A percentile compares a stretch with the other conserved stretches of the same genome.
These are phyloP conservation scores for Dunaliella salina DNA, from an alignment of 163 green algal genomes.

Conservation along the genomic window DNA sequence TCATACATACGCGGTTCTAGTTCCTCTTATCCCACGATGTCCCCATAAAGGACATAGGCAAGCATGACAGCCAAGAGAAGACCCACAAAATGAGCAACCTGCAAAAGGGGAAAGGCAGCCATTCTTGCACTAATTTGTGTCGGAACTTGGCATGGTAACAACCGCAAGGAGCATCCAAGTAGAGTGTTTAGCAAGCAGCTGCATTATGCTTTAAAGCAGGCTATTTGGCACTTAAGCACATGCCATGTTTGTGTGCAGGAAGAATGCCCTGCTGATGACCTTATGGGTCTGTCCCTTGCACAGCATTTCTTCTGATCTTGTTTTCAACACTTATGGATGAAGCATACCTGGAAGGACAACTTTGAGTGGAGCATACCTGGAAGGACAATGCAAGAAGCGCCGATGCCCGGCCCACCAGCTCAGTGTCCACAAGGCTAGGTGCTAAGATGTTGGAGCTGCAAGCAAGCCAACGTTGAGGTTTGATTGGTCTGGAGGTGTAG, in stretches of 20 bases:
- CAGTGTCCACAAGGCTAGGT: conserved; percentile 33
- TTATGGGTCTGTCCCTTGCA: neutral
- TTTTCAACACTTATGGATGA: too few species aligned
- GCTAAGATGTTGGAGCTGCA: conserved; percentile 50
- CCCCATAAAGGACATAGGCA: conserved; percentile 25
- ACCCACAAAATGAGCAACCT: conserved; percentile 45
- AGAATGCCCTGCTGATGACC: neutral
- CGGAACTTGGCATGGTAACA: neutral
- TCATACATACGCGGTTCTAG: too few species aligned
- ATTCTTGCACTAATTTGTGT: neutral
- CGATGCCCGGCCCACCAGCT: conserved; percentile 45
- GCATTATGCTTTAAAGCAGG: neutral
- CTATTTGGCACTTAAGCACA: neutral
- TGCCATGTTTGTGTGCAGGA: neutral
- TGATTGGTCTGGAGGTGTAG: too few species aligned
- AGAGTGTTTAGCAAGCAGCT: neutral
- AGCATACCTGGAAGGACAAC: conserved; percentile 35
- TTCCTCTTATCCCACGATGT: conserved; percentile 19
- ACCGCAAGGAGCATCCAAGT: neutral
- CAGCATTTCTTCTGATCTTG: neutral
- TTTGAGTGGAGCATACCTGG: conserved; percentile 40
- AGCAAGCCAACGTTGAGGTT: neutral
- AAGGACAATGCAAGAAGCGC: conserved; percentile 61
- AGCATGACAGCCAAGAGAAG: conserved; percentile 35
- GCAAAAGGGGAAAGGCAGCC: neutral